These are phyloP conservation scores for Tephrocybe sp. DNA, from an alignment of 768 basidiomycete species.

Conservation along the genomic window DNA sequence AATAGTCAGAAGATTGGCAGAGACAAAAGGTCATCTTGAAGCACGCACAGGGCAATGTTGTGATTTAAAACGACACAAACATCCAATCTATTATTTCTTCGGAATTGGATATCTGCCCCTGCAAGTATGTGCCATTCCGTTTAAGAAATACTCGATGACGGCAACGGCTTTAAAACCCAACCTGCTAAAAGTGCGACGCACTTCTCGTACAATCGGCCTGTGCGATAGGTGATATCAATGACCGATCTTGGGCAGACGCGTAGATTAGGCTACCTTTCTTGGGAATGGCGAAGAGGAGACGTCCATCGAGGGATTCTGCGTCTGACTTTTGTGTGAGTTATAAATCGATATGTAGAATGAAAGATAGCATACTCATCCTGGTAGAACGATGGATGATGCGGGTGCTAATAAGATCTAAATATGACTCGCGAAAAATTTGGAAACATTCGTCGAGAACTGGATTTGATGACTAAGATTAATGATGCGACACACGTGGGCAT, in stretches of 20 bases:
- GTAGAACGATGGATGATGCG: too few relatives aligned
- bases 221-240: constrained; percentile 2
- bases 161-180: constrained; percentile 27
- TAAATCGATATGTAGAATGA: neutral
- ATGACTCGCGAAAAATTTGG: too few relatives aligned
- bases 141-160: neutral
- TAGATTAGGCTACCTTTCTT: constrained; percentile 76
- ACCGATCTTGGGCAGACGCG: neutral
- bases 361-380: constrained; percentile 15
- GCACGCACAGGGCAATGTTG: constrained; percentile 85
- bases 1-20: neutral
- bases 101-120: constrained; percentile 97
- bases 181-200: constrained; percentile 83
- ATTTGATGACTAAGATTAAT: too few relatives aligned
- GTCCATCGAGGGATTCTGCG: constrained; percentile 76
- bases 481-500: too few relatives aligned
- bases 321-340: constrained; percentile 35
- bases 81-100: constrained; percentile 82
- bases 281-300: constrained; percentile 91
- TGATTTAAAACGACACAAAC: constrained; percentile 94
- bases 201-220: constrained; percentile 76
- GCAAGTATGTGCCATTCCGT: constrained; percentile 9
- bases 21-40: neutral
- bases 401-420: too few relatives aligned
- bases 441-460: too few relatives aligned